Evolutionary conservation across 352 stramenopile genomes (phyloP).

Genomic region (Aphanomyces euteiches): DNA sequence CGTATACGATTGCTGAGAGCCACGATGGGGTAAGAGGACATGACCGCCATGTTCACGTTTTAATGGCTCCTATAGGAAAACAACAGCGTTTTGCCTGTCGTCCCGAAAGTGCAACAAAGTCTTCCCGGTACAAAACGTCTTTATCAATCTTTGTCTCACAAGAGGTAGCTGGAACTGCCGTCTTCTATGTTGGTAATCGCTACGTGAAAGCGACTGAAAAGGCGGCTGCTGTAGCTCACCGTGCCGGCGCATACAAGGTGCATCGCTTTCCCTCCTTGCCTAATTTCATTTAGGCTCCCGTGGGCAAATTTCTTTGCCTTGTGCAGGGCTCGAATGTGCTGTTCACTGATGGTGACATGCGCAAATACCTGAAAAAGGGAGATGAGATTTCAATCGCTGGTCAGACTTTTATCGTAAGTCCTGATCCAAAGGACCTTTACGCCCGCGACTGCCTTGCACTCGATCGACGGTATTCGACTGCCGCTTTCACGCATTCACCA

Average conservation of each 20-base stretch:
- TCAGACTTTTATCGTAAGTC: slow-evolving; percentile 11
- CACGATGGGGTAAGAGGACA: slow-evolving; percentile 9
- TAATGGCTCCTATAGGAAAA: neutral
- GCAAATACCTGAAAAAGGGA: slow-evolving; percentile 14
- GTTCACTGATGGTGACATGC: slow-evolving; percentile 29
- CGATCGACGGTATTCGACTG: slow-evolving; percentile 18
- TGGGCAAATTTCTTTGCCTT: slow-evolving; percentile 25
- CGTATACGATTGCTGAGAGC: slow-evolving; percentile 14
- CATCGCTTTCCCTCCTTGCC: neutral
- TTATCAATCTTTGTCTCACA: neutral
- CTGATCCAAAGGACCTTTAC: slow-evolving; percentile 18
- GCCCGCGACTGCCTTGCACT: slow-evolving; percentile 26
- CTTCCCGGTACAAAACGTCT: slow-evolving; percentile 1
- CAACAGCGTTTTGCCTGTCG: neutral
- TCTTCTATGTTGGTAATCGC: slow-evolving; percentile 24
- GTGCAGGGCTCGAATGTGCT: slow-evolving; percentile 29
- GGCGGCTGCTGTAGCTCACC: slow-evolving; percentile 21
- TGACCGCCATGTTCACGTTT: neutral
- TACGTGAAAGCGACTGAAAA: slow-evolving; percentile 22
- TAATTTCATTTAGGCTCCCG: neutral
- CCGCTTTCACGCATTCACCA: no score
- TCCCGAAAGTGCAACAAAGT: neutral
- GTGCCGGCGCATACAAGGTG: slow-evolving; percentile 27
- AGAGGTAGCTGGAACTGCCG: slow-evolving; percentile 10
- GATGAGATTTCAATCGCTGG: slow-evolving; percentile 23